Conservation (phyloP, 768 basidiomycete species). For the Ephemerocybe angulata region DNA sequence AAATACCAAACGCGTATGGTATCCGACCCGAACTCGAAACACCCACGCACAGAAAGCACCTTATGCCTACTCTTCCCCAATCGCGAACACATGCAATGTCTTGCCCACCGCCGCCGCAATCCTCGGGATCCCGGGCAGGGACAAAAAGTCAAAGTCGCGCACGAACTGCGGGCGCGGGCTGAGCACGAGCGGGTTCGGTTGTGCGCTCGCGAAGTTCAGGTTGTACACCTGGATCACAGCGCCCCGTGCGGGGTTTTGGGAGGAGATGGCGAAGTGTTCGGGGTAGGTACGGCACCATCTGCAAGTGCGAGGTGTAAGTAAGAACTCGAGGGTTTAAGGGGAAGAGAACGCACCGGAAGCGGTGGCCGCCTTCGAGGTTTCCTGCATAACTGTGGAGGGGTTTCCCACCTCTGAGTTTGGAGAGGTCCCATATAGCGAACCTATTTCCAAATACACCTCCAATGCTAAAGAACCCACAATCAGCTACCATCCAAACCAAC, state of each 20-base stretch:
- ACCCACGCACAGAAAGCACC: too few relatives aligned
- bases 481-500: constrained; percentile 1
- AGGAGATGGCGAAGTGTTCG: constrained; percentile 75
- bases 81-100: constrained; percentile 56
- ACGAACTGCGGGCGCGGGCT: constrained; percentile 61
- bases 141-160: constrained; percentile 76
- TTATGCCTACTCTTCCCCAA: constrained; percentile 66
- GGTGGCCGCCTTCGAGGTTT: constrained; percentile 63
- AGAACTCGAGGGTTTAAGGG: constrained; percentile 4
- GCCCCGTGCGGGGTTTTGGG: constrained; percentile 53
- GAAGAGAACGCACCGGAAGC: constrained; percentile 52
- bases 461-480: constrained; percentile 42
- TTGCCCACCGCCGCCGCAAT: constrained; percentile 66
- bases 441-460: constrained; percentile 71
- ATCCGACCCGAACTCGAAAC: too few relatives aligned
- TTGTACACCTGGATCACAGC: constrained; percentile 72
- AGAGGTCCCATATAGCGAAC: constrained; percentile 76
- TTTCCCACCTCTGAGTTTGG: constrained; percentile 68
- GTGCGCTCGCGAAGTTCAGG: constrained; percentile 56
- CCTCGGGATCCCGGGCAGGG: constrained; percentile 53
- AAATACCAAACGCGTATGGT: too few relatives aligned
- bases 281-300: constrained; percentile 80
- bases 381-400: constrained; percentile 59
- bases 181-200: constrained; percentile 57
- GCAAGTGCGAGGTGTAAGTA: constrained; percentile 1